These are phyloP conservation scores for Penicillium flavigenum DNA, from an alignment of 495 filamentous ascomycete species.

Conservation along the genomic window DNA sequence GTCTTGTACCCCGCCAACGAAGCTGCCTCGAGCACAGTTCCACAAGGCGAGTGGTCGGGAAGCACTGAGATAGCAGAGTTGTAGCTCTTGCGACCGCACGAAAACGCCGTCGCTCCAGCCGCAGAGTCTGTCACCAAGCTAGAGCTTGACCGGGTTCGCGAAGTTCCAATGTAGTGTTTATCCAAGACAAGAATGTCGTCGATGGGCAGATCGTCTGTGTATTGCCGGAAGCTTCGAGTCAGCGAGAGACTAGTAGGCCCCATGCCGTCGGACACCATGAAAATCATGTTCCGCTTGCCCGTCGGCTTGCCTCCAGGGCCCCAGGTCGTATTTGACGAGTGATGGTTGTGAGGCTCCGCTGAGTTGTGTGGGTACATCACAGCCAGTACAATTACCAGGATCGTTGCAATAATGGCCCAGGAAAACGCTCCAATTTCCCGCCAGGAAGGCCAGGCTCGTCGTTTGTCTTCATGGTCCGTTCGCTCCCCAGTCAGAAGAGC, in stretches of 20 bases:
- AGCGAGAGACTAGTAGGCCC: constrained; percentile 84
- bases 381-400: constrained; percentile 69
- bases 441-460: constrained; percentile 56
- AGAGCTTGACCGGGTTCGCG: constrained; percentile 76
- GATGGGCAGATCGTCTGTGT: constrained; percentile 60
- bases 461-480: constrained; percentile 29
- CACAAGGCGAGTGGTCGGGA: constrained; percentile 81
- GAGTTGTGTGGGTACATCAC: constrained; percentile 69
- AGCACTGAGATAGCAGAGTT: constrained; percentile 92
- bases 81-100: constrained; percentile 88
- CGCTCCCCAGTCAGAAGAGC: constrained; percentile 61
- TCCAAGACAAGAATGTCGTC: constrained; percentile 78
- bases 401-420: constrained; percentile 89
- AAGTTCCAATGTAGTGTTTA: constrained; percentile 81
- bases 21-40: constrained; percentile 91
- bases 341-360: constrained; percentile 26
- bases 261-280: constrained; percentile 99
- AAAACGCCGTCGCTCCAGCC: constrained; percentile 94
- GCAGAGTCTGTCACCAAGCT: constrained; percentile 91
- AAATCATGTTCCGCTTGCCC: constrained; percentile 91
- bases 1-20: constrained; percentile 89
- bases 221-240: constrained; percentile 80
- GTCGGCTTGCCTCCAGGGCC: constrained; percentile 48
- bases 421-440: constrained; percentile 70
- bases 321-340: constrained; percentile 31